Evolutionary conservation across 2,329 filamentous ascomycete genomes (phyloP).

Genomic region (Elsinoe ampelina): DNA sequence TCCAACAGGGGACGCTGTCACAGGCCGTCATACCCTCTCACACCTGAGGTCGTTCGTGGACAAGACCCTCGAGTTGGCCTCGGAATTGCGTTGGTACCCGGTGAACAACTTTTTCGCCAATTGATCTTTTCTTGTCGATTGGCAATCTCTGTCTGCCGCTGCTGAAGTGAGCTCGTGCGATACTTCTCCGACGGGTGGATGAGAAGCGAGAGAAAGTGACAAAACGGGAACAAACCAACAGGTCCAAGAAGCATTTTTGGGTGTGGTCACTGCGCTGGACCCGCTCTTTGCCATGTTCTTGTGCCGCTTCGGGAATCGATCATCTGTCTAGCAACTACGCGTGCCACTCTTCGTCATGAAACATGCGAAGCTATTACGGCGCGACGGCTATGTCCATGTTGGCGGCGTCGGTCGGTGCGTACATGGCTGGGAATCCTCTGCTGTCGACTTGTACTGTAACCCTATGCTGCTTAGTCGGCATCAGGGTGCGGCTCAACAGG

Average conservation of each 20-base stretch:
- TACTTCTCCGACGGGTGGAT: background rate
- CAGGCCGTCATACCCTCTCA: background rate
- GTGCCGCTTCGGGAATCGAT: too few relatives aligned
- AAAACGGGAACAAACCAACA: conserved; percentile 11
- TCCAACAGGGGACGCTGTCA: background rate
- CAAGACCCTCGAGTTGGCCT: background rate
- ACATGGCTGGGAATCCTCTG: conserved; percentile 6
- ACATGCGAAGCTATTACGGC: background rate
- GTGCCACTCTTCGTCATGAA: background rate
- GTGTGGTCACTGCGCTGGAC: conserved; percentile 1
- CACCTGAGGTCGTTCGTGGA: background rate
- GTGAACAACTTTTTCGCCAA: background rate
- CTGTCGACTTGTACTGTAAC: background rate
- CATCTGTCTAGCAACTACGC: background rate
- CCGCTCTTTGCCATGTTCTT: background rate
- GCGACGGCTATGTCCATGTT: conserved; percentile 6
- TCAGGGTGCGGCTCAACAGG: conserved; percentile 6
- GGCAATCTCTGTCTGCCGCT: background rate
- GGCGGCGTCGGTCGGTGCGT: background rate
- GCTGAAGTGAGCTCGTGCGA: background rate
- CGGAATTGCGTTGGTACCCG: background rate
- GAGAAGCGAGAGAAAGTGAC: background rate
- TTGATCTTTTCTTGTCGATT: background rate
- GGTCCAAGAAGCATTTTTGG: background rate
- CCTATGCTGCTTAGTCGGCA: background rate